Base-by-base conservation (phyloP, 139 green algal genomes). In the Chlorella sp. region DNA sequence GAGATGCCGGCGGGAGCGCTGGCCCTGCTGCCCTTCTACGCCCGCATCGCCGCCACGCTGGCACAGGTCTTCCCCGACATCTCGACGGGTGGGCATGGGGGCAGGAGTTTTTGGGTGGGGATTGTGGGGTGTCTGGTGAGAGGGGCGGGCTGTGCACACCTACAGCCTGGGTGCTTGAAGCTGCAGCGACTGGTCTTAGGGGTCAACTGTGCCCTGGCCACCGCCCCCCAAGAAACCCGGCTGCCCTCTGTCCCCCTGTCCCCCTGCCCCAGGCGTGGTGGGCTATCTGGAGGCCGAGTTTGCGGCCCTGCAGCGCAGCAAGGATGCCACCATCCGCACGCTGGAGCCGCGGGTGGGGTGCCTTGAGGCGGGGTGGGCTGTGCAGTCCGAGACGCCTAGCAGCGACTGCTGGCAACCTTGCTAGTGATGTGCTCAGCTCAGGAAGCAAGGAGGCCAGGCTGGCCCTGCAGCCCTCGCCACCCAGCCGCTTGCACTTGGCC, bases 21-120 rank as follows among this genome's bases (percentile, higher is more conserved):
- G 90, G 90, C 96, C 75, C 90, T 98, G 76, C 86, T 99, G 81
- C 96, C 94, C 22, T 96, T 93, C 89, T 97, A 93, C 70, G 88
- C 92, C 3, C 89, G 96, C 22, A 88, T 99, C 26, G 82, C 90
- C 9, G 97, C 96, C 58, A 95, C 91, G 1, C 89, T 99, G 51
- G 87, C 43, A 6, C 88, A 91, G 70, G 91, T 94, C 4, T 97
- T 97, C 74, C 94, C 94, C 17, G 95, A 98, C 46, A 88, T 99
- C 1, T 86, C 85, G 11, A 68, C 88, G 82, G 91, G 89, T 93
- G 81, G 41, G 80, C 13, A 40, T 13, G 34, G 44, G 5, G 73
- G 73, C 28, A n/a, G n/a, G 28, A 44, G 44, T 6, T 43, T 30
- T 26, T 24, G 41, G 73, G 24, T 24, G 73, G 2, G 75, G 41